Evolutionary conservation across 495 filamentous ascomycete species (phyloP).

Genomic region (Clavariopsis aquatica): DNA sequence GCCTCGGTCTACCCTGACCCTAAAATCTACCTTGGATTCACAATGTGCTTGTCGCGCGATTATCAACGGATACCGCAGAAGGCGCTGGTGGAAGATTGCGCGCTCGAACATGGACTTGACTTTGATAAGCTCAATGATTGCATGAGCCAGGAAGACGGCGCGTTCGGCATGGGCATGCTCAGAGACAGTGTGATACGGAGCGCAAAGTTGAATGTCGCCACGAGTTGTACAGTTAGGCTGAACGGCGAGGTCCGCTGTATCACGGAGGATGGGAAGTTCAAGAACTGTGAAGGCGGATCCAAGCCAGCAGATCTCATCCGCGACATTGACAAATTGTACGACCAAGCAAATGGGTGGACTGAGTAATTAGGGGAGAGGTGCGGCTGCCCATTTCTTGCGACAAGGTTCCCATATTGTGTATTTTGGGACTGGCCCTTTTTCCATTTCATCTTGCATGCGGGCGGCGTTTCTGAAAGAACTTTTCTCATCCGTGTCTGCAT

Average conservation of each 20-base stretch:
- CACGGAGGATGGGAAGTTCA: constrained; percentile 77
- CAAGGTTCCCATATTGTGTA: neutral
- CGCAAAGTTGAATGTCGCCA: constrained; percentile 66
- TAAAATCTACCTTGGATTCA: constrained; percentile 87
- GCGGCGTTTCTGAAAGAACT: neutral
- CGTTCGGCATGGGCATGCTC: constrained; percentile 65
- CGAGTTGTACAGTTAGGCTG: constrained; percentile 81
- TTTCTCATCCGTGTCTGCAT: neutral
- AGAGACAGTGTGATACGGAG: constrained; percentile 73
- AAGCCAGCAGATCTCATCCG: constrained; percentile 70
- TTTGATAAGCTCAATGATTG: constrained; percentile 84
- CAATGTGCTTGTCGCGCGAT: constrained; percentile 75
- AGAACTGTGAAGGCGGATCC: constrained; percentile 69
- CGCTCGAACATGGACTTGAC: constrained; percentile 82
- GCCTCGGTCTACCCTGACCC: constrained; percentile 73
- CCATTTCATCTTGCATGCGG: neutral
- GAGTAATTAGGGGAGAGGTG: constrained; percentile 9
- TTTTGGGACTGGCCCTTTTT: neutral
- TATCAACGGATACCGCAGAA: constrained; percentile 74
- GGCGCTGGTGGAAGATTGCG: constrained; percentile 76
- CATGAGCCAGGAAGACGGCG: constrained; percentile 65
- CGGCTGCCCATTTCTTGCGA: too few relatives aligned
- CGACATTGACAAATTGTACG: constrained; percentile 62
- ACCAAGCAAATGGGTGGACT: constrained; percentile 21
- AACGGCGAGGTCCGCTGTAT: constrained; percentile 80